A percentile compares a stretch with the other conserved stretches of the same genome.
Evolutionary conservation across 305 asterid genomes (phyloP).

Genomic region (Fraxinus greggii): DNA sequence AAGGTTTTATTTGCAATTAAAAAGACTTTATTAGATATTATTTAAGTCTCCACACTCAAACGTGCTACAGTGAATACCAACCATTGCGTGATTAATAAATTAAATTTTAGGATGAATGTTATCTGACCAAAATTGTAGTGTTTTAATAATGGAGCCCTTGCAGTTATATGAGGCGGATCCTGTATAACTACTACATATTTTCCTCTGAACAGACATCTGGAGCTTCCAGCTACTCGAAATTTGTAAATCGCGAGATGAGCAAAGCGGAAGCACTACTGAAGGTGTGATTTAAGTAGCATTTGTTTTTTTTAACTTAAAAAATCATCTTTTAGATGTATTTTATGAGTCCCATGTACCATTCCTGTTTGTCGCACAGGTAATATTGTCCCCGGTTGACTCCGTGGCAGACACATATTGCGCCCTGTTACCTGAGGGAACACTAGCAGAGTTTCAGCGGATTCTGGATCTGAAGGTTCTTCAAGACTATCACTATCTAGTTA

Average conservation of each 20-base stretch:
- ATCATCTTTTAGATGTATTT: constrained; percentile 15
- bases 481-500: constrained; percentile 19
- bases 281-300: constrained; percentile 39
- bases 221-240: constrained; percentile 87
- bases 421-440: constrained; percentile 92
- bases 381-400: constrained; percentile 87
- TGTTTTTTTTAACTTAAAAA: constrained; percentile 21
- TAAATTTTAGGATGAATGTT: background rate
- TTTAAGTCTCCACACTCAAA: background rate
- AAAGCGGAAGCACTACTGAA: constrained; percentile 97
- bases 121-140: background rate
- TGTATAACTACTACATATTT: background rate
- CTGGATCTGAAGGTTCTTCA: constrained; percentile 82
- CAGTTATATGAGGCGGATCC: background rate
- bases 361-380: constrained; percentile 56
- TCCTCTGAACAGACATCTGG: constrained; percentile 62
- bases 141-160: background rate
- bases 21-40: background rate
- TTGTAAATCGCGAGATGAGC: constrained; percentile 98
- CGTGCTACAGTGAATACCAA: background rate
- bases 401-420: constrained; percentile 98
- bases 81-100: background rate
- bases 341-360: constrained; percentile 22
- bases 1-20: background rate
- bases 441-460: constrained; percentile 85